Conservation (phyloP, 768 basidiomycete genomes). For the Lentinus tigrinus region DNA sequence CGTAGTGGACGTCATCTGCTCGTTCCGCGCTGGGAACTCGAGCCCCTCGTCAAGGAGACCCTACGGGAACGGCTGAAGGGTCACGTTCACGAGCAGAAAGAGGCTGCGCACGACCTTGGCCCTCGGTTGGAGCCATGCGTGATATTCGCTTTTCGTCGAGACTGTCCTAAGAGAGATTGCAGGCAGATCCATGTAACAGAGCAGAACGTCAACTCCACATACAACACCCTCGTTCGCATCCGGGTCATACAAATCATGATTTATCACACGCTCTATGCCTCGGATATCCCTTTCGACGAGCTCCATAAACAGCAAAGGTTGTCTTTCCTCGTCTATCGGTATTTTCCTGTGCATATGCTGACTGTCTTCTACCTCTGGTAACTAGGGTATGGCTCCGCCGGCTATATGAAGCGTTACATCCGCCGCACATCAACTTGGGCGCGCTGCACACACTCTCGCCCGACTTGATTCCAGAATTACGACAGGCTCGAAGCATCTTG, state of each 20-base stretch:
- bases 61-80: background rate
- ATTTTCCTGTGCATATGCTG: no score
- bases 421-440: slow-evolving; percentile 46
- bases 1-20: background rate
- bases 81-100: background rate
- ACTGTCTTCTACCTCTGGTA: background rate
- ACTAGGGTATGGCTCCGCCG: slow-evolving; percentile 46
- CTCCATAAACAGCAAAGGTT: background rate
- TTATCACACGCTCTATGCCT: slow-evolving; percentile 13
- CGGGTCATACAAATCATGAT: slow-evolving; percentile 52
- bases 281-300: background rate
- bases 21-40: slow-evolving; percentile 17
- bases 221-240: slow-evolving; percentile 40
- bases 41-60: background rate
- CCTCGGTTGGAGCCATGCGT: background rate
- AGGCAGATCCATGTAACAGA: slow-evolving; percentile 30
- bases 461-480: slow-evolving; percentile 38
- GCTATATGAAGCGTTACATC: slow-evolving; percentile 51
- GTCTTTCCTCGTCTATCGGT: no score
- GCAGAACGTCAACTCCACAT: slow-evolving; percentile 30
- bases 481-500: slow-evolving; percentile 35
- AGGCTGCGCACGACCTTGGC: background rate
- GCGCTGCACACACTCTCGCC: slow-evolving; percentile 36
- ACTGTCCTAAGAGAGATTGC: background rate
- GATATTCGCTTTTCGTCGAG: background rate